Evolutionary conservation across 768 basidiomycete genomes (phyloP).

Genomic region (Lentinula raphanica): DNA sequence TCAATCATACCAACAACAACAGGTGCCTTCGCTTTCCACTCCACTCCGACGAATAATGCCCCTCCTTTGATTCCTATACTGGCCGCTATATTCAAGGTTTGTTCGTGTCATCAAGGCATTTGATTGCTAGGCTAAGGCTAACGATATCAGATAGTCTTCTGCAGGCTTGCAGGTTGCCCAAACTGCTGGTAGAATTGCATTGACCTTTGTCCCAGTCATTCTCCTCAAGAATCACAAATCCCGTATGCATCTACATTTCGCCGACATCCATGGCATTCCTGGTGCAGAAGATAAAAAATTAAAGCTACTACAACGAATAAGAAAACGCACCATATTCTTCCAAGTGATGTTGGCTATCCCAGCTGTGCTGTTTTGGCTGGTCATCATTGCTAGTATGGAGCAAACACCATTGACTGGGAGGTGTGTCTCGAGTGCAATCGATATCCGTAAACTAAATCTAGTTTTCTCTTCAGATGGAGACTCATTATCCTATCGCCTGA

Average conservation of each 20-base stretch:
- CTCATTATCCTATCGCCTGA: constrained; percentile 87
- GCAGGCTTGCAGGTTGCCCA: constrained; percentile 67
- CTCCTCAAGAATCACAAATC: constrained; percentile 54
- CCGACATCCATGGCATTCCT: constrained; percentile 45
- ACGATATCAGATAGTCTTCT: constrained; percentile 49
- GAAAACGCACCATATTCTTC: constrained; percentile 43
- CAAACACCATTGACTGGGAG: constrained; percentile 82
- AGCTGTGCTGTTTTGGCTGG: constrained; percentile 55
- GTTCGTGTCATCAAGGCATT: constrained; percentile 5
- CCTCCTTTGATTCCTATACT: constrained; percentile 47
- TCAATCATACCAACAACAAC: background rate
- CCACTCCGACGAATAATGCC: constrained; percentile 28
- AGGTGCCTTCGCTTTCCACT: constrained; percentile 30
- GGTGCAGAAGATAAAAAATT: constrained; percentile 50
- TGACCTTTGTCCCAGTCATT: constrained; percentile 72
- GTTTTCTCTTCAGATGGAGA: constrained; percentile 57
- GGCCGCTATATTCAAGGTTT: constrained; percentile 64
- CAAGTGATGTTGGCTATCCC: constrained; percentile 60
- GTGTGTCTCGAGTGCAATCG: constrained; percentile 32
- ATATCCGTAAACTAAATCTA: background rate
- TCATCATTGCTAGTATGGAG: constrained; percentile 69
- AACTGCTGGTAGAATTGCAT: constrained; percentile 62
- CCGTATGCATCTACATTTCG: constrained; percentile 42
- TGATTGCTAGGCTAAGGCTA: background rate
- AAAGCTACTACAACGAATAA: constrained; percentile 41